Evolutionary conservation across 179 eudicot species (phyloP).

Genomic region (Camellia oleifera): DNA sequence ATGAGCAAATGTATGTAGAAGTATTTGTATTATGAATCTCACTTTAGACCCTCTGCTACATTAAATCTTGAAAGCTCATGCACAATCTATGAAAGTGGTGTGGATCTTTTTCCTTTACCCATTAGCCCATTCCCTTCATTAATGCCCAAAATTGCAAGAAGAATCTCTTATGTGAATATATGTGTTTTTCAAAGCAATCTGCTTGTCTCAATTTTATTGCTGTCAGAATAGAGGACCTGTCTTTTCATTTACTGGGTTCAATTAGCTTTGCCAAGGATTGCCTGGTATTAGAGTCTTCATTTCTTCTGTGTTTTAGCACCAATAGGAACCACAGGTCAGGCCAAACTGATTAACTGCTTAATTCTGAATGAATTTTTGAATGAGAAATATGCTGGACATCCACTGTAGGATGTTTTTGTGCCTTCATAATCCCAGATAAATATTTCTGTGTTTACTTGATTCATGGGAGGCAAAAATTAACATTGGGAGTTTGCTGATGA

Average conservation of each 20-base stretch:
- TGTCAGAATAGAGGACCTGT: neutral
- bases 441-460: slow-evolving; percentile 45
- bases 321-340: neutral
- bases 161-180: neutral
- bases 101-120: neutral
- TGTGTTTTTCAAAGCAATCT: neutral
- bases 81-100: neutral
- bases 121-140: neutral
- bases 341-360: neutral
- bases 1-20: no score
- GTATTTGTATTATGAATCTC: no score
- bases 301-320: neutral
- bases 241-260: neutral
- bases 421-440: slow-evolving; percentile 55
- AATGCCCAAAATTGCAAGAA: neutral
- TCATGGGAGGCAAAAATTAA: slow-evolving; percentile 53
- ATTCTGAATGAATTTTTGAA: slow-evolving; percentile 2
- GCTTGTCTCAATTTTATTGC: neutral
- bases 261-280: neutral
- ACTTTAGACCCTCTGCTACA: neutral
- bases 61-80: neutral
- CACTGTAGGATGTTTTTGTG: slow-evolving; percentile 8
- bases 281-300: neutral
- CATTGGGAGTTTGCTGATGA: slow-evolving; percentile 34
- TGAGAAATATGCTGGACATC: neutral